Evolutionary conservation across 345 rosid genomes (phyloP).

Genomic region (Salix purpurea): DNA sequence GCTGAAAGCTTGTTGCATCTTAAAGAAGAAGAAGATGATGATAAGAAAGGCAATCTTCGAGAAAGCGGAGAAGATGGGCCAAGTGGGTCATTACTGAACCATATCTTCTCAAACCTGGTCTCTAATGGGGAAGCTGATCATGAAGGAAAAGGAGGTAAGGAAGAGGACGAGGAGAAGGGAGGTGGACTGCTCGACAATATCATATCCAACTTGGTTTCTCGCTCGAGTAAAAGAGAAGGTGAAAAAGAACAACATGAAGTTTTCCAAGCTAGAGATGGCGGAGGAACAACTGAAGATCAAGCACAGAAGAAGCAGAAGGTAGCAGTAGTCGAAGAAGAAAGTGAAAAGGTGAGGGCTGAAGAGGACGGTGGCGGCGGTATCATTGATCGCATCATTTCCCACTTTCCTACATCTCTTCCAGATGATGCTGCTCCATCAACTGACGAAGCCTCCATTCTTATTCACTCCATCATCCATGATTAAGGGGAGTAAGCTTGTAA

Average conservation of each 20-base stretch:
- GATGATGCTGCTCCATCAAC: slow-evolving; percentile 57
- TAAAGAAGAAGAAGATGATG: slow-evolving; percentile 6
- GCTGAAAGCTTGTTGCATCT: slow-evolving; percentile 29
- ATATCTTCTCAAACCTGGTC: slow-evolving; percentile 28
- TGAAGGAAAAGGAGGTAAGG: background rate
- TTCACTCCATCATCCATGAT: slow-evolving; percentile 61
- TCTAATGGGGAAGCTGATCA: slow-evolving; percentile 3
- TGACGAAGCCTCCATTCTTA: slow-evolving; percentile 64
- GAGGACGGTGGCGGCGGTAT: slow-evolving; percentile 35
- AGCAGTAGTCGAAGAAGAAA: background rate
- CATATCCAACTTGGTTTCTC: slow-evolving; percentile 32
- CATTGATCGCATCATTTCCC: slow-evolving; percentile 51
- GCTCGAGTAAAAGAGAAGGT: slow-evolving; percentile 24
- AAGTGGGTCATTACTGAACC: slow-evolving; percentile 12
- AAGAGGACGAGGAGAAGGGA: slow-evolving; percentile 12
- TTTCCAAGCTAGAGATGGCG: background rate
- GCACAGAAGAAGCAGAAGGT: background rate
- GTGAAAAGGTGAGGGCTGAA: slow-evolving; percentile 1
- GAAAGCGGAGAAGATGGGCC: slow-evolving; percentile 8
- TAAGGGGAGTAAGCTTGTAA: slow-evolving; percentile 6
- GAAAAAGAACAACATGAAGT: background rate
- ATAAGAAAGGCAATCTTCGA: background rate
- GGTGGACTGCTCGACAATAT: slow-evolving; percentile 32
- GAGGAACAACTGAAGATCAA: background rate
- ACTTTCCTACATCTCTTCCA: slow-evolving; percentile 49